Evolutionary conservation across 306 rosid species (phyloP).

Genomic region (apple (Malus domestica)): DNA sequence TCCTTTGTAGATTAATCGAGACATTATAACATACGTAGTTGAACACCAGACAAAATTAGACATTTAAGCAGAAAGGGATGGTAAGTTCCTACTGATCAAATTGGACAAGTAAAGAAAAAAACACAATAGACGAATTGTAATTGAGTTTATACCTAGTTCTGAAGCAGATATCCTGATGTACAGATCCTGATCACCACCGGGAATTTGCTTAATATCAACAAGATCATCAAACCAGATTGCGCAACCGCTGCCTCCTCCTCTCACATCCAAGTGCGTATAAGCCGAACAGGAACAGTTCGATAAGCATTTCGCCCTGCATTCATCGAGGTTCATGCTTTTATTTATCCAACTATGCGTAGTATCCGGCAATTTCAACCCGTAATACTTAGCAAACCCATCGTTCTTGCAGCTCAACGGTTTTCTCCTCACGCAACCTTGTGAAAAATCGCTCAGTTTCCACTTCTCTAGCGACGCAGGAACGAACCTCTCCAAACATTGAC

Average conservation of each 20-base stretch:
- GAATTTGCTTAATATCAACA: constrained; percentile 27
- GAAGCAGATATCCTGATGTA: constrained; percentile 46
- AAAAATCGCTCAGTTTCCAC: constrained; percentile 21
- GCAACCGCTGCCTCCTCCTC: constrained; percentile 56
- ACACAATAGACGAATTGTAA: background rate
- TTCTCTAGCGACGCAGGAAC: constrained; percentile 16
- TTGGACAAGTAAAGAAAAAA: too few relatives aligned
- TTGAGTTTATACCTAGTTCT: constrained; percentile 39
- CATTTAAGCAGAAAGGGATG: background rate
- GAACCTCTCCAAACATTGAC: constrained; percentile 44
- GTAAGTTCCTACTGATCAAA: background rate
- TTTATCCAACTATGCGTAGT: constrained; percentile 39
- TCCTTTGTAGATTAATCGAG: constrained; percentile 1
- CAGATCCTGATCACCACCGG: constrained; percentile 32
- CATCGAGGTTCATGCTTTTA: constrained; percentile 24
- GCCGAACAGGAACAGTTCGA: constrained; percentile 59
- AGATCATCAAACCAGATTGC: constrained; percentile 64
- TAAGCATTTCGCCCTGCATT: constrained; percentile 48
- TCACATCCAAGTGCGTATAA: constrained; percentile 46
- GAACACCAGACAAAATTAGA: background rate
- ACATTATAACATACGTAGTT: background rate
- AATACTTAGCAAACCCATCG: constrained; percentile 26
- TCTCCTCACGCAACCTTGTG: constrained; percentile 30
- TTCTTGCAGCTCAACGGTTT: constrained; percentile 20
- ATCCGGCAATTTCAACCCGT: constrained; percentile 42